Conservation (phyloP, 2,329 filamentous ascomycete genomes). For the Thielaviopsis ethacetica region DNA sequence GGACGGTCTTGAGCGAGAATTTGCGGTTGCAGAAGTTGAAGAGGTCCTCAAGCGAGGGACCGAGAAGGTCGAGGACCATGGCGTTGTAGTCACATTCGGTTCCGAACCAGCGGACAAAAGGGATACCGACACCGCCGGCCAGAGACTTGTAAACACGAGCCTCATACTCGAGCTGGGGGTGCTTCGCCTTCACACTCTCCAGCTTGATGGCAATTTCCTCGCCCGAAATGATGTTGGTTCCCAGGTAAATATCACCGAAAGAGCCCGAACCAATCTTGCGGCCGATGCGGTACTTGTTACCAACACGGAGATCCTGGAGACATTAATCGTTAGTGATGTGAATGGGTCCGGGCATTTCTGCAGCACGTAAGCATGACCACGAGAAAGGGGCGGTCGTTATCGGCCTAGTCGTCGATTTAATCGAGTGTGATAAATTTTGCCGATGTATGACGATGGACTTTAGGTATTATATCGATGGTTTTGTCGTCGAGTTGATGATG, state of each 20-base stretch:
- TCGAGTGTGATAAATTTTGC: not conserved
- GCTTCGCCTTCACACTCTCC: slow-evolving; percentile 98
- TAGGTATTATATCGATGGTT: no score
- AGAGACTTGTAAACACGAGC: slow-evolving; percentile 83
- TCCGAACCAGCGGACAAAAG: slow-evolving; percentile 98
- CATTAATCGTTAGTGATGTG: not conserved
- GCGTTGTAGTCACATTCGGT: slow-evolving; percentile 99
- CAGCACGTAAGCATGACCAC: not conserved
- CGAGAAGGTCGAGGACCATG: slow-evolving; percentile 95
- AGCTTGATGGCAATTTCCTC: slow-evolving; percentile 99
- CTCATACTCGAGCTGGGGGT: slow-evolving; percentile 97
- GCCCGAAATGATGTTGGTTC: slow-evolving; percentile 98
- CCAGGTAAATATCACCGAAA: slow-evolving; percentile 97
- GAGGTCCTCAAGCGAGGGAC: slow-evolving; percentile 87
- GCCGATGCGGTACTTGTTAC: slow-evolving; percentile 98
- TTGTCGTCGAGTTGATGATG: no score
- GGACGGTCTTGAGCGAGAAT: slow-evolving; percentile 95
- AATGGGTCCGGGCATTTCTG: not conserved
- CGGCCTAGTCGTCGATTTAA: not conserved
- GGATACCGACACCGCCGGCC: slow-evolving; percentile 91
- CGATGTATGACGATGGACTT: no score
- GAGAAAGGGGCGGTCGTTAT: not conserved
- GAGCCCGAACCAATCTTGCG: slow-evolving; percentile 96
- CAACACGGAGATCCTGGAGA: slow-evolving; percentile 82
- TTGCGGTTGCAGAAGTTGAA: slow-evolving; percentile 99